phyloP scores from a whole-genome alignment of 352 stramenopile genomes.

The Phytophthora palmivora region DNA sequence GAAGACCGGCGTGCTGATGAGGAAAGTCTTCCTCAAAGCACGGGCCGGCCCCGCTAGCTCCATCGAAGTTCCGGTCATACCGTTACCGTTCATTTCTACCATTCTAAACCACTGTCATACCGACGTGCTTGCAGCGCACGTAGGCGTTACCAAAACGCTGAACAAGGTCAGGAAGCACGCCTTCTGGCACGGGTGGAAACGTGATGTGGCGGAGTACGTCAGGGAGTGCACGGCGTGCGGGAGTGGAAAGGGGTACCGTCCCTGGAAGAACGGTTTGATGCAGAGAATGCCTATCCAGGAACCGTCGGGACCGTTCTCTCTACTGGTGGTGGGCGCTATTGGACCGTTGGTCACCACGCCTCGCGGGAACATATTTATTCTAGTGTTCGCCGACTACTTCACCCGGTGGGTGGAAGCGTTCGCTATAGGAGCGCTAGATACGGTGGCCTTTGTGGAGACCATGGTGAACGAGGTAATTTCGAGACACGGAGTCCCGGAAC shows the following conservation, averaged over 20 bases:
- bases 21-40: neutral
- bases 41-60: neutral
- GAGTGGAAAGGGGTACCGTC: neutral
- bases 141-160: neutral
- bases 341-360: neutral
- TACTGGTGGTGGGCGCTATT: conserved; percentile 1
- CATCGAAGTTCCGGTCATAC: neutral
- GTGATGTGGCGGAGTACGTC: neutral
- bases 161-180: neutral
- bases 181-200: conserved; percentile 1
- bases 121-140: neutral
- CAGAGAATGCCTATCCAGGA: neutral
- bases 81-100: neutral
- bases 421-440: neutral
- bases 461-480: conserved; percentile 3
- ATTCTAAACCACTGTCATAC: neutral
- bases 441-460: neutral
- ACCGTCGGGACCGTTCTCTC: no score
- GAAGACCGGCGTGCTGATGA: no score
- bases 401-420: conserved; percentile 5
- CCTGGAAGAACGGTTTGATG: neutral
- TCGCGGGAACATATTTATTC: neutral
- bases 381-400: conserved; percentile 3
- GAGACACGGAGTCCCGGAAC: neutral
- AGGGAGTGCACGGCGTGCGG: neutral